Evolutionary conservation across 306 rosid species (phyloP), one percentile per base, ranked within the genome.

Genomic region (Lagenaria siceraria): DNA sequence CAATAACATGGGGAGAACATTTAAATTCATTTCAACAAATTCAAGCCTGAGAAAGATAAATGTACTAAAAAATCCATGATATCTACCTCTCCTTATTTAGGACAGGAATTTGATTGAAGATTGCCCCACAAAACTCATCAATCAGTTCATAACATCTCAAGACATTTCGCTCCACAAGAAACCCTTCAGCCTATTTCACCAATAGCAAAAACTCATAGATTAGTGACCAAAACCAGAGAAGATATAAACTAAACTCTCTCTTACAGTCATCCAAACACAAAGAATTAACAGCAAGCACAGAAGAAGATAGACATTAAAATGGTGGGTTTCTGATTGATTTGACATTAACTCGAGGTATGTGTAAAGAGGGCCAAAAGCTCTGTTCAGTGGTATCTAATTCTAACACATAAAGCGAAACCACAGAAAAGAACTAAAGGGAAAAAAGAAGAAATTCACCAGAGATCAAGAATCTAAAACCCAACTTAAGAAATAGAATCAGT

Each of bases 81-180:
- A 11, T 75, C 58, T 81, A 11, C 99, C 83, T 90, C 68, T 88
- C 91, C 62, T 86, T 87, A 3, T 71, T 79, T 81, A 95, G 64
- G 46, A 79, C 87, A 77, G 89, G 79, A 42, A 95, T 79, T 68
- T 90, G 81, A 77, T 75, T 85, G 5, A 55, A 82, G 83, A 90
- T 85, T 64, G 87, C 81, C 22, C 79, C 90, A 62, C 81, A 69
- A 78, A 84, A 90, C 36, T 78, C 85, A 33, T 82, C 93, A 56
- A 86, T 61, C 33, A 88, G 73, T 75, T 87, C 84, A 55, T 92
- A 95, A 74, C 89, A 89, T 29, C 59, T 58, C 25, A 86, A 55
- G 80, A 72, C 80, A 46, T 87, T 86, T 76, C 88, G 90, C 81
- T 95, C 97, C 1, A 82, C 76, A 56, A 92, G 63, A 88, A 88